phyloP scores from a whole-genome alignment of 2,329 filamentous ascomycete species.

The Coleophoma eucalyptorum region DNA sequence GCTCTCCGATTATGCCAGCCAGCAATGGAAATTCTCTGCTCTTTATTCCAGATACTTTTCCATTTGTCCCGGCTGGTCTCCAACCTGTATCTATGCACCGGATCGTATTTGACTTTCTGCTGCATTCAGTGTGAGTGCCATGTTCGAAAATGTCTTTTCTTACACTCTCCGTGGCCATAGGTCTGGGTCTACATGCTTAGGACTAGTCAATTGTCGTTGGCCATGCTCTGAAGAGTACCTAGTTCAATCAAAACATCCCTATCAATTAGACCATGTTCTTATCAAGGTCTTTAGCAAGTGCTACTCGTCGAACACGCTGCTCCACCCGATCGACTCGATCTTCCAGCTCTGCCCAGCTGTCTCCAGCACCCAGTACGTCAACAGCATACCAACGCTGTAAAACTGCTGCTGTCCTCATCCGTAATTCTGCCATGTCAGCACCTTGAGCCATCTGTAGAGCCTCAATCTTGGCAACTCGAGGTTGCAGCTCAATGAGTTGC shows the following conservation, averaged over 20 bases:
- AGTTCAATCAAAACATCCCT: too few relatives aligned
- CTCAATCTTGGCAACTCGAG: constrained; percentile 25
- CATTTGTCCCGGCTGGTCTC: too few relatives aligned
- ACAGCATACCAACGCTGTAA: constrained; percentile 27
- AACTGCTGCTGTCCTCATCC: constrained; percentile 23
- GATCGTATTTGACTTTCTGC: too few relatives aligned
- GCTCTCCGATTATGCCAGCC: constrained; percentile 7
- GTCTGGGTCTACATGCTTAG: too few relatives aligned
- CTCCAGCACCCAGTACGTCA: constrained; percentile 24
- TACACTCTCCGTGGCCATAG: too few relatives aligned
- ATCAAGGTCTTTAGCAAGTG: constrained; percentile 15
- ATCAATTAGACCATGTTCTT: constrained; percentile 12
- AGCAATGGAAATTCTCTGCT: too few relatives aligned
- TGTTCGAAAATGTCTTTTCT: too few relatives aligned
- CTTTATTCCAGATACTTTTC: too few relatives aligned
- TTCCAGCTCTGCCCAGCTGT: constrained; percentile 28
- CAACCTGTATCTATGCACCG: too few relatives aligned
- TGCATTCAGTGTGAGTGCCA: too few relatives aligned
- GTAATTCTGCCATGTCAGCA: constrained; percentile 22
- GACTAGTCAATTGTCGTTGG: too few relatives aligned
- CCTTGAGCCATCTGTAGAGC: constrained; percentile 24
- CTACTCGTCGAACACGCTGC: constrained; percentile 18
- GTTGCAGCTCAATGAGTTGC: constrained; percentile 26
- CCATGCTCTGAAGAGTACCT: too few relatives aligned
- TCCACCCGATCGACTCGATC: constrained; percentile 24